These are phyloP conservation scores for Chaetomium strumarium DNA, from an alignment of 2,329 filamentous ascomycete genomes.

Conservation along the genomic window DNA sequence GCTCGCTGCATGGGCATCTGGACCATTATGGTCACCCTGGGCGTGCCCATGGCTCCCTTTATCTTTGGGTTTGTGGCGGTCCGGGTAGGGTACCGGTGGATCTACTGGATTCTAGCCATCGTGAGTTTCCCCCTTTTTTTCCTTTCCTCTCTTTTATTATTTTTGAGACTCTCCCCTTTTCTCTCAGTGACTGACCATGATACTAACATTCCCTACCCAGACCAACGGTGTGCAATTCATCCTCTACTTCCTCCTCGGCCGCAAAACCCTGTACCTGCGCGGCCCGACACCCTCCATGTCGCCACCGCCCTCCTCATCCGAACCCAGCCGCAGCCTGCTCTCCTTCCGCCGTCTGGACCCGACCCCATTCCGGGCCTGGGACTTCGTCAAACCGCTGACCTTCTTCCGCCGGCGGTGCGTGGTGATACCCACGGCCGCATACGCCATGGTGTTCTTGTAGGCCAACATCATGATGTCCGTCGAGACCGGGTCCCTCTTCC, in stretches of 20 bases:
- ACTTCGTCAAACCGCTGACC: constrained; percentile 45
- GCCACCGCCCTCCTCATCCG: constrained; percentile 23
- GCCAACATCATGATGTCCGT: constrained; percentile 48
- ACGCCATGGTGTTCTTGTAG: constrained; percentile 54
- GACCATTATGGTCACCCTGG: constrained; percentile 35
- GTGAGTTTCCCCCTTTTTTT: background rate
- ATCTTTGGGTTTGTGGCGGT: constrained; percentile 42
- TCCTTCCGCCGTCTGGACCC: constrained; percentile 46
- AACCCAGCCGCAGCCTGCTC: constrained; percentile 27
- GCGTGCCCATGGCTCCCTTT: constrained; percentile 29
- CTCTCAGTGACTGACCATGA: too few species aligned
- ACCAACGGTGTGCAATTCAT: constrained; percentile 52
- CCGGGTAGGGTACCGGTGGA: constrained; percentile 50
- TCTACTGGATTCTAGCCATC: constrained; percentile 40
- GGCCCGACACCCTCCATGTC: constrained; percentile 19
- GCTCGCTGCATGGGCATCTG: constrained; percentile 53
- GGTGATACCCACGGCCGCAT: constrained; percentile 45
- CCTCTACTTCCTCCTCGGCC: constrained; percentile 48
- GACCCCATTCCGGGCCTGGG: constrained; percentile 39
- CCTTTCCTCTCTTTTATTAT: background rate
- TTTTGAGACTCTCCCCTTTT: too few species aligned
- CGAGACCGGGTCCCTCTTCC: constrained; percentile 54
- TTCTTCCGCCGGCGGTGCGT: constrained; percentile 42
- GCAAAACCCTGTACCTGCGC: constrained; percentile 50
- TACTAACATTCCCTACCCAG: constrained; percentile 26